These are phyloP conservation scores for Trichosporon ovoides DNA, from an alignment of 1,284 basidiomycete genomes.

Conservation along the genomic window DNA sequence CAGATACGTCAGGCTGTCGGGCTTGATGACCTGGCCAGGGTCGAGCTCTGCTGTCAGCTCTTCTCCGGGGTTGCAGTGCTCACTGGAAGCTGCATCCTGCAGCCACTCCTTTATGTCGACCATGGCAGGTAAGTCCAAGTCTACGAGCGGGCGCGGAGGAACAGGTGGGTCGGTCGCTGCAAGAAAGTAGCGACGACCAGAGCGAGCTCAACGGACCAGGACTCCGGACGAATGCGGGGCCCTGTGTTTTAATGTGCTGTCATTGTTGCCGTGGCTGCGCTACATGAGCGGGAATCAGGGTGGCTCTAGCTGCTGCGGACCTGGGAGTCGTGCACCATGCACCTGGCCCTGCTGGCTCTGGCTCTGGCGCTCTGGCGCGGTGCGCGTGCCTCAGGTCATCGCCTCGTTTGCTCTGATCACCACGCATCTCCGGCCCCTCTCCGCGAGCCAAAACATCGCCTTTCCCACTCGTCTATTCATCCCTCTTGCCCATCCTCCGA, in stretches of 20 bases:
- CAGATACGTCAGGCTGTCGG: slow-evolving; percentile 63
- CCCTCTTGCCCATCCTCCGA: neutral
- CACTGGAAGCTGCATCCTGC: slow-evolving; percentile 1
- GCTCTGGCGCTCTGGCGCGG: too few relatives aligned
- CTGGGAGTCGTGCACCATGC: neutral
- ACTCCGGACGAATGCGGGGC: neutral
- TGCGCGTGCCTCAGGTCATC: slow-evolving; percentile 3
- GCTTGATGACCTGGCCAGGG: slow-evolving; percentile 61
- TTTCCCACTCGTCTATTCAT: neutral
- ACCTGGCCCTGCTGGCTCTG: neutral
- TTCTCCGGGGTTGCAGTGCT: neutral
- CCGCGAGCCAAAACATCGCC: neutral
- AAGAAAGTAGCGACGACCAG: neutral
- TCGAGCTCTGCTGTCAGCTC: slow-evolving; percentile 56
- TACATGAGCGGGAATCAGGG: neutral
- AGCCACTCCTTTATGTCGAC: slow-evolving; percentile 33
- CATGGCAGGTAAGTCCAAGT: slow-evolving; percentile 12
- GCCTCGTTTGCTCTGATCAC: slow-evolving; percentile 4
- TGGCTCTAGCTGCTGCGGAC: neutral
- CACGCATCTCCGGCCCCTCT: neutral
- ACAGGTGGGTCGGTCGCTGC: neutral
- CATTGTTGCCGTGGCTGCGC: neutral
- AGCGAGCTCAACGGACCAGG: neutral
- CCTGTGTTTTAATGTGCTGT: neutral
- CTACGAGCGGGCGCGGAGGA: neutral